A percentile compares a stretch with the other conserved stretches of the same genome.
Conservation (phyloP, 1,284 basidiomycete species). For the Moesziomyces globuligerus region DNA sequence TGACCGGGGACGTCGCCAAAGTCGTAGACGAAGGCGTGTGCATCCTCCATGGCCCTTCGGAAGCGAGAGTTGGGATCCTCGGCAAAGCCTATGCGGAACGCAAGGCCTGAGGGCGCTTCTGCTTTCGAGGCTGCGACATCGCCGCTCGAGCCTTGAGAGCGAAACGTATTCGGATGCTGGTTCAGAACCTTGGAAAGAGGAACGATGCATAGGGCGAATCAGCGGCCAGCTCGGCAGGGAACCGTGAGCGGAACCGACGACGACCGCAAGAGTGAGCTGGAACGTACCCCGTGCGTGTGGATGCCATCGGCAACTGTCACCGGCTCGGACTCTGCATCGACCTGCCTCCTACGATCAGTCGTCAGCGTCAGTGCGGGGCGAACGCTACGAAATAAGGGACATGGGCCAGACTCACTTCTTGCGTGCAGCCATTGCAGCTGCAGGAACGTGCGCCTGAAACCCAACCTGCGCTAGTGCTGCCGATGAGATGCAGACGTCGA, state of each 20-base stretch:
- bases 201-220: too few relatives aligned
- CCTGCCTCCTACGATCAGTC: conserved; percentile 5
- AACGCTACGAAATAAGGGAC: background rate
- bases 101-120: conserved; percentile 2
- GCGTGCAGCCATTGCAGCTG: conserved; percentile 27
- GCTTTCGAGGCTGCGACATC: conserved; percentile 6
- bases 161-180: conserved; percentile 28
- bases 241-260: background rate
- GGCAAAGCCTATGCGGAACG: conserved; percentile 81
- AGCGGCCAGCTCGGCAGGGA: too few relatives aligned
- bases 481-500: too few relatives aligned
- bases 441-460: background rate
- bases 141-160: background rate
- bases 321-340: conserved; percentile 35
- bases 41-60: conserved; percentile 95
- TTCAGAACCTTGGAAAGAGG: conserved; percentile 22
- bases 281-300: conserved; percentile 37
- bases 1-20: conserved; percentile 90
- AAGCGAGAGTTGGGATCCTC: conserved; percentile 86
- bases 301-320: conserved; percentile 31
- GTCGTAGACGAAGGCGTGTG: conserved; percentile 94
- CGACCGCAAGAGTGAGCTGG: background rate
- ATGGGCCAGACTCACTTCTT: conserved; percentile 12
- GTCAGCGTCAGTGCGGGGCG: background rate
- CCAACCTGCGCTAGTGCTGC: too few relatives aligned